Conservation (phyloP, 257 asterid species). For the Voacanga thouarsii region DNA sequence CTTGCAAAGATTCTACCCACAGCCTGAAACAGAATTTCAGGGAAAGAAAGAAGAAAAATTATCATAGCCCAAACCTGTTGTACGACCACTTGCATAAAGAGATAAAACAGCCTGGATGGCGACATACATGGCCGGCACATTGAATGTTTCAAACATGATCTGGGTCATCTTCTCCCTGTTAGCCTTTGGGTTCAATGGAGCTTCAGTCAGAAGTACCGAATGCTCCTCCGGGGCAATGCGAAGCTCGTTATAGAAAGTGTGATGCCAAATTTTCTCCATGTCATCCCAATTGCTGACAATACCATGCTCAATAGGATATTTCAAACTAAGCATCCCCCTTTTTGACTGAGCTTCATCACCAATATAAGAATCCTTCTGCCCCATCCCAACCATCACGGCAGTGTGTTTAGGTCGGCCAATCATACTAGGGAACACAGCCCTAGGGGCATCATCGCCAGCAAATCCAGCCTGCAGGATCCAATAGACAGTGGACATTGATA, state of each 20-base stretch:
- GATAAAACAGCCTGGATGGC: slow-evolving; percentile 91
- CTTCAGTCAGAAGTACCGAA: slow-evolving; percentile 77
- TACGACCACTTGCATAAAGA: slow-evolving; percentile 85
- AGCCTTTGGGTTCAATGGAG: slow-evolving; percentile 90
- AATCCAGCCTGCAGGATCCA: slow-evolving; percentile 31
- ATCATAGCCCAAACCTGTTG: slow-evolving; percentile 47
- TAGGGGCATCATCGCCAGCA: slow-evolving; percentile 45
- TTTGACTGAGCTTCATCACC: slow-evolving; percentile 88
- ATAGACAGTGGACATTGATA: background rate
- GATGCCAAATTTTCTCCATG: slow-evolving; percentile 92
- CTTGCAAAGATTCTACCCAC: background rate
- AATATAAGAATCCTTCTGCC: slow-evolving; percentile 82
- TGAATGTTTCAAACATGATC: slow-evolving; percentile 87
- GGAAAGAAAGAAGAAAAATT: background rate
- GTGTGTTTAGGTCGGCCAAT: slow-evolving; percentile 43
- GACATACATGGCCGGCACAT: slow-evolving; percentile 82
- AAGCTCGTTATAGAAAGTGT: slow-evolving; percentile 81
- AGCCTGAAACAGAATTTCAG: background rate
- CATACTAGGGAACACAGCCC: slow-evolving; percentile 41
- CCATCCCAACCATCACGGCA: slow-evolving; percentile 71
- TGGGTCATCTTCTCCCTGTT: slow-evolving; percentile 90
- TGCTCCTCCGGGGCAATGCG: slow-evolving; percentile 92
- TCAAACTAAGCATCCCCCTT: slow-evolving; percentile 79
- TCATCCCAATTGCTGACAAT: slow-evolving; percentile 93
- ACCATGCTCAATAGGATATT: slow-evolving; percentile 87